Percentiles rank a stretch among this genome's conserved stretches.
These are phyloP conservation scores for Staphylotrichum tortipilum DNA, from an alignment of 495 filamentous ascomycete species.

Conservation along the genomic window DNA sequence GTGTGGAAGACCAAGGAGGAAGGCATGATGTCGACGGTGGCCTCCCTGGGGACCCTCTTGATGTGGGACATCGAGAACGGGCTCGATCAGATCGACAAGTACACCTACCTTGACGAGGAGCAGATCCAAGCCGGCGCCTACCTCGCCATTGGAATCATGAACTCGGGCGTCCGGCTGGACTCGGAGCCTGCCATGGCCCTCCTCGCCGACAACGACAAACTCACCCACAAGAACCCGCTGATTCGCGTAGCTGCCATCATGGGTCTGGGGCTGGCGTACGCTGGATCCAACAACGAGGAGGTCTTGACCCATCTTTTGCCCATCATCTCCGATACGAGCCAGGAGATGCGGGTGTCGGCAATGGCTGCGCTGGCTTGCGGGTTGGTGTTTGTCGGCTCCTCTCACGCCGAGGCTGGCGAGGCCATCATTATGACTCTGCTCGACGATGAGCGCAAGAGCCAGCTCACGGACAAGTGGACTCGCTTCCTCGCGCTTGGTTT, in stretches of 20 bases:
- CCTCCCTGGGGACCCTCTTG: constrained; percentile 80
- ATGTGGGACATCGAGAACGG: constrained; percentile 87
- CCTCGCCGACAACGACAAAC: constrained; percentile 64
- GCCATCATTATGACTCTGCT: constrained; percentile 83
- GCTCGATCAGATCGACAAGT: constrained; percentile 86
- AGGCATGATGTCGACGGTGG: constrained; percentile 91
- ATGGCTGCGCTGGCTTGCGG: constrained; percentile 92
- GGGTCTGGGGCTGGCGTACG: constrained; percentile 89
- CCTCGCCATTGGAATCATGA: constrained; percentile 87
- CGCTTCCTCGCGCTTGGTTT: constrained; percentile 92
- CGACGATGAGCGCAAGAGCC: constrained; percentile 77
- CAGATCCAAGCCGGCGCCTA: constrained; percentile 82
- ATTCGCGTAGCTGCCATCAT: constrained; percentile 81
- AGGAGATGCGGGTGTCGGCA: constrained; percentile 90
- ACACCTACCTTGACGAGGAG: constrained; percentile 74
- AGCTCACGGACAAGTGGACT: constrained; percentile 95
- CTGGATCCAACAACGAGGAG: constrained; percentile 81
- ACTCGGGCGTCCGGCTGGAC: constrained; percentile 78
- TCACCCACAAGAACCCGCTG: constrained; percentile 64
- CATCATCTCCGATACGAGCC: constrained; percentile 68
- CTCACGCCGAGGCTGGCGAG: constrained; percentile 77
- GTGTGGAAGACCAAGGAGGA: constrained; percentile 99
- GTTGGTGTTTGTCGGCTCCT: constrained; percentile 86
- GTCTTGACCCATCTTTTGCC: constrained; percentile 73
- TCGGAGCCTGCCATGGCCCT: constrained; percentile 82